Evolutionary conservation across 1,284 basidiomycete species (phyloP), one percentile per base, ranked within the genome.

Genomic region (Leccinum subrobustum): DNA sequence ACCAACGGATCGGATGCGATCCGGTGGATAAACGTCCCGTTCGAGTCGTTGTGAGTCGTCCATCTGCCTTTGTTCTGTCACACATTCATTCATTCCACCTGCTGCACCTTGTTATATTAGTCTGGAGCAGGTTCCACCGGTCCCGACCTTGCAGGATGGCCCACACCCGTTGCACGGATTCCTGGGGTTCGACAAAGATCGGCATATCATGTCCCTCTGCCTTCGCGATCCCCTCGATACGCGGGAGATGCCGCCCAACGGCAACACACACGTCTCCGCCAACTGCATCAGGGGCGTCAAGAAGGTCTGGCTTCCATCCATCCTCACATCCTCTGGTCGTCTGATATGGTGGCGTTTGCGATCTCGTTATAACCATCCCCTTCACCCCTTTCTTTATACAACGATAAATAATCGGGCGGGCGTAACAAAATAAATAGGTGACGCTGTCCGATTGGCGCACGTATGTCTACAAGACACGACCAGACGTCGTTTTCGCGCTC

Each of bases 21-120:
- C 33, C 78, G 73, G 61, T 89, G 87, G 83, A 74, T 90, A 0
- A 80, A 89, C 64, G 73, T 91, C 0, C 84, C 90, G 0, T 91
- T 92, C 67, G 92, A 93, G 74, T 83, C 86, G 27, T 92, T 93
- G 92, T 92, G 71, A 82, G 90, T 80, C 23, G 23, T 8, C 4
- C 18, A 0, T 14, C 6, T 16, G 20, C 47, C 11, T 23, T 16
- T 1, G 48, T 50, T 25, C 48, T 9, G 23, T 27, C 31, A 2
- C 31, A 33, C 31, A 33, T 33, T 33, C 31, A 33, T 33, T 33
- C 31, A 33, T 33, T 33, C 11, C 31, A 33, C 31, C 31, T 33
- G 29, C 27, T 29, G 27, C 27, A 29, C 27, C 23, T 23, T 23
- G 23, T 0, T 20, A 47, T 8, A 18, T 1, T 33, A 91, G 89